Base-by-base conservation (phyloP, 352 stramenopile genomes). In the Hyaloperonospora brassicae region DNA sequence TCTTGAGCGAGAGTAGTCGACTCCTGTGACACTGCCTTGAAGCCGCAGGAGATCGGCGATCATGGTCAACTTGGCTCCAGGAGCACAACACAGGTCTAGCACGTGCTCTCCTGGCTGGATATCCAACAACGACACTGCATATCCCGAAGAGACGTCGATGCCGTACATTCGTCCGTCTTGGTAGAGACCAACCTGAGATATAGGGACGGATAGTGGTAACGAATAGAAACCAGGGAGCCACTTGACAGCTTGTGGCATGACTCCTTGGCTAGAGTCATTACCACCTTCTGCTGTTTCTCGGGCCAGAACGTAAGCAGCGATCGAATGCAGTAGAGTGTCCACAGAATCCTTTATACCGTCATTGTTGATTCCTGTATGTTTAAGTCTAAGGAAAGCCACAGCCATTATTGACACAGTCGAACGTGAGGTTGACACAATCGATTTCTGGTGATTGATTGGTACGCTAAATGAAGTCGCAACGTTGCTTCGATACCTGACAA, bases 21-120 rank as follows among this genome's bases (percentile, higher is more conserved):
- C 73, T 3, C 79, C 79, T 10, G 77, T 89, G 50, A 86, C 72
- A 44, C 80, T 92, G 6, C 79, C 81, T 11, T 23, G 44, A 22
- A 83, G 65, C n/a, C 66, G 43, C 38, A 86, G 42, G 24, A 87
- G 42, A 55, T 98, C 92, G 2, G 87, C 84, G 49, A 98, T 88
- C 73, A 92, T 89, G 34, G 80, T 86, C n/a, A 97, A 66, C 46
- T 98, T 98, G 25, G 89, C 74, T 10, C 95, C 92, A 12, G 95
- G 95, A 47, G 85, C 88, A 55, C 89, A 97, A 64, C 95, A 98
- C 51, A 98, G 66, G 73, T 98, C 93, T 38, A 98, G 70, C 6
- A 98, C 83, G 44, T 95, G 76, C 22, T 92, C 74, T 49, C 84
- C 76, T 61, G 80, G 82, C 27, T 72, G 58, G 9, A 86, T 51